phyloP scores from a whole-genome alignment of 805 yeast genomes.

The Kuraishia hungarica region DNA sequence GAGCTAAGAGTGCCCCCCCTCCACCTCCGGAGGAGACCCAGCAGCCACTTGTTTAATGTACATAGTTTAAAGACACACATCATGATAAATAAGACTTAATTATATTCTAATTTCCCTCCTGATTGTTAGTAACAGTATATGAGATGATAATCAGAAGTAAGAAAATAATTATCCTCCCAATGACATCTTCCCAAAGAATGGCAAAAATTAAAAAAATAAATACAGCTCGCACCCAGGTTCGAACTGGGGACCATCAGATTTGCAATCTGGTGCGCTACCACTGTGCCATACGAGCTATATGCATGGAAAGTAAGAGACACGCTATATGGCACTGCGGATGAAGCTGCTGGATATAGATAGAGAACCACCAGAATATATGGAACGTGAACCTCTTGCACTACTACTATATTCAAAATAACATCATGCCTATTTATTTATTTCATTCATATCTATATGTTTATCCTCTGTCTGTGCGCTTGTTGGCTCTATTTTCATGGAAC shows the following conservation, averaged over 20 bases:
- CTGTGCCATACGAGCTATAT: constrained; percentile 58
- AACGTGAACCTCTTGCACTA: too few relatives aligned
- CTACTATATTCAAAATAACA: too few relatives aligned
- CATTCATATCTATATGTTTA: too few relatives aligned
- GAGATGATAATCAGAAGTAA: too few relatives aligned
- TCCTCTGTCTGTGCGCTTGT: background rate
- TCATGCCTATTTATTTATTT: too few relatives aligned
- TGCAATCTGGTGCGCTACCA: constrained; percentile 99
- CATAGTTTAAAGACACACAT: background rate
- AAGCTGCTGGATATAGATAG: background rate
- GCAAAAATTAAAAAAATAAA: constrained; percentile 20
- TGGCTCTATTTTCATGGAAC: constrained; percentile 27
- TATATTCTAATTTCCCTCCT: background rate
- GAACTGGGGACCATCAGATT: constrained; percentile 98
- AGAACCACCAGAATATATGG: too few relatives aligned
- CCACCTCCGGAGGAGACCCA: constrained; percentile 2
- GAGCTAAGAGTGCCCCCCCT: constrained; percentile 1
- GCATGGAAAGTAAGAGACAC: background rate
- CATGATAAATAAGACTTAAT: background rate
- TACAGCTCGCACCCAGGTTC: constrained; percentile 83
- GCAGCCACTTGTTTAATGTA: background rate
- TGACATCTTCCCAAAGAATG: too few relatives aligned
- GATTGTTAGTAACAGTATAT: background rate
- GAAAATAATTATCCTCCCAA: too few relatives aligned
- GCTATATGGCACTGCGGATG: background rate